Conservation (phyloP, 2,329 filamentous ascomycete genomes). For the Sclerotiophoma versabilis region DNA sequence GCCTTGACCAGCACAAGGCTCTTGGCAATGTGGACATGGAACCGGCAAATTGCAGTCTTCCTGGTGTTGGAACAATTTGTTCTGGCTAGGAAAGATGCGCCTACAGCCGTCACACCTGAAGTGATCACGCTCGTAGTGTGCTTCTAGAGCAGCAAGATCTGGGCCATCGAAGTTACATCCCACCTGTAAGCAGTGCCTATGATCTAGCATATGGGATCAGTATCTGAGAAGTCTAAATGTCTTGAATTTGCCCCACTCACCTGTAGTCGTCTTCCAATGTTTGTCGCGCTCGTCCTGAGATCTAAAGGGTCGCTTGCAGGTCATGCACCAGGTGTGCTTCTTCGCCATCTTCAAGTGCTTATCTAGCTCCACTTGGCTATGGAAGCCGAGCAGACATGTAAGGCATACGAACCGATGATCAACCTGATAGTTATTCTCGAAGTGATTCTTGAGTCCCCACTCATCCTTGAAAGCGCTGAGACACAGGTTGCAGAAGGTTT, state of each 20-base stretch:
- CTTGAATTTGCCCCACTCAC: conserved; percentile 17
- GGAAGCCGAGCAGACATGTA: conserved; percentile 39
- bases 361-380: conserved; percentile 27
- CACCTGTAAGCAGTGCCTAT: conserved; percentile 43
- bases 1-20: conserved; percentile 26
- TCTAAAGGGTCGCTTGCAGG: conserved; percentile 37
- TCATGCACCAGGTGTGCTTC: conserved; percentile 41
- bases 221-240: not conserved
- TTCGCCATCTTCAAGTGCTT: conserved; percentile 31
- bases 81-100: conserved; percentile 36
- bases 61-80: conserved; percentile 35
- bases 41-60: conserved; percentile 29
- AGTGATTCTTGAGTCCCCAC: conserved; percentile 44
- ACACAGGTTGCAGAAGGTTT: conserved; percentile 42
- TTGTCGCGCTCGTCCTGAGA: conserved; percentile 42
- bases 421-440: conserved; percentile 41
- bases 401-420: conserved; percentile 40
- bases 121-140: conserved; percentile 39
- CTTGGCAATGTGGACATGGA: conserved; percentile 29
- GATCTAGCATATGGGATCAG: conserved; percentile 19
- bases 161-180: conserved; percentile 43
- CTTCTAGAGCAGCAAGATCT: conserved; percentile 22
- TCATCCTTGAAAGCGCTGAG: conserved; percentile 43
- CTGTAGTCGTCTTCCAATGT: conserved; percentile 40
- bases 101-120: conserved; percentile 43